Evolutionary conservation across 352 stramenopile genomes (phyloP).

Genomic region (Globisporangium heterothallicum): DNA sequence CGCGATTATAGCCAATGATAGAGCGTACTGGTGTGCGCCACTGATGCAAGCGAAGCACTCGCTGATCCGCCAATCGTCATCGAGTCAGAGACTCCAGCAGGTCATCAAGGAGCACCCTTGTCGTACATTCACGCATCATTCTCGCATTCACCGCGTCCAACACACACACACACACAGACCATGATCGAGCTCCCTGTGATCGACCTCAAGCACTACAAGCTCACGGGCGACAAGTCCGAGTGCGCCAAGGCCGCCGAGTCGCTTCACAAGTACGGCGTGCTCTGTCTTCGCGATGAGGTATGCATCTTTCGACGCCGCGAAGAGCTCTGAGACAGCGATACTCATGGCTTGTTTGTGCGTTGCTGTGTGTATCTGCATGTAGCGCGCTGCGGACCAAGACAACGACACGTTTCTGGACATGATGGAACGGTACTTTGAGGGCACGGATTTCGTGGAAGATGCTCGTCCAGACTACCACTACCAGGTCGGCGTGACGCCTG

Average conservation of each 20-base stretch:
- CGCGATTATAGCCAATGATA: neutral
- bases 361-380: neutral
- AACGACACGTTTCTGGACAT: slow-evolving; percentile 88
- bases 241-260: slow-evolving; percentile 75
- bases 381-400: slow-evolving; percentile 65
- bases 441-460: slow-evolving; percentile 84
- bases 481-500: slow-evolving; percentile 88
- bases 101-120: neutral
- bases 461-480: slow-evolving; percentile 85
- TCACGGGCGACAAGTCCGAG: slow-evolving; percentile 55
- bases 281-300: slow-evolving; percentile 78
- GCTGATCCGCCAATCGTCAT: slow-evolving; percentile 5
- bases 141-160: slow-evolving; percentile 4
- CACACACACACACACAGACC: neutral
- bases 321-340: too few relatives aligned
- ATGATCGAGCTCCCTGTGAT: slow-evolving; percentile 82
- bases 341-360: neutral
- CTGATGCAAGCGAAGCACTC: neutral
- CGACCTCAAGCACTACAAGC: slow-evolving; percentile 78
- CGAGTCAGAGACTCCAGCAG: too few relatives aligned
- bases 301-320: too few relatives aligned
- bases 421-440: slow-evolving; percentile 92
- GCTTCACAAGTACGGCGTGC: slow-evolving; percentile 80
- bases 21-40: neutral
- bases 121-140: slow-evolving; percentile 8